A percentile compares a stretch with the other conserved stretches of the same genome.
phyloP scores from a whole-genome alignment of 2,329 filamentous ascomycete species.

The Stenocarpella maydis region DNA sequence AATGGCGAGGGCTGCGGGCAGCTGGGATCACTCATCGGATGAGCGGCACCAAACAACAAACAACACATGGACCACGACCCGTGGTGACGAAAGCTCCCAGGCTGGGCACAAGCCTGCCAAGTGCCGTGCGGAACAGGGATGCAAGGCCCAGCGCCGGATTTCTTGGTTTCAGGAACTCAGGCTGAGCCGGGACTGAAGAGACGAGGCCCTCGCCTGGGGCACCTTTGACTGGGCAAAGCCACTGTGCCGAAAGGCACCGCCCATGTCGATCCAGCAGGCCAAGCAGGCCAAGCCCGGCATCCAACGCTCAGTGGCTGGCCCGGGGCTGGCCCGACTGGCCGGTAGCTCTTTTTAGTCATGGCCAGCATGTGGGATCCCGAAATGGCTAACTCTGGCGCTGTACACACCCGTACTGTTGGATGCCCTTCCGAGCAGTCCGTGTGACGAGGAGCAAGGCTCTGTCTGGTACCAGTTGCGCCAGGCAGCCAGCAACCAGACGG shows the following conservation, averaged over 20 bases:
- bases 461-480: neutral
- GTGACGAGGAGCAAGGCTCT: neutral
- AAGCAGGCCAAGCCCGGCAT: neutral
- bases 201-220: conserved; percentile 8
- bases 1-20: conserved; percentile 4
- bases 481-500: neutral
- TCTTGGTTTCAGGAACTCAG: neutral
- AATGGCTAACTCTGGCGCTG: neutral
- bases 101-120: conserved; percentile 17
- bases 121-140: conserved; percentile 18
- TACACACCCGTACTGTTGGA: neutral
- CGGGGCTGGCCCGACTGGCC: neutral
- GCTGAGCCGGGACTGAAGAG: conserved; percentile 17
- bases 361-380: neutral
- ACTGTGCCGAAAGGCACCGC: too few relatives aligned
- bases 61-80: neutral
- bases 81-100: conserved; percentile 5
- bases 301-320: conserved; percentile 4
- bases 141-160: neutral
- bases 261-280: neutral
- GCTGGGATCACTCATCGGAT: conserved; percentile 22
- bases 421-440: neutral
- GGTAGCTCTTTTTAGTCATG: conserved; percentile 6
- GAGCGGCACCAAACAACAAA: conserved; percentile 25
- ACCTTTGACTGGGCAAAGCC: too few relatives aligned